Conservation (phyloP, 1,284 basidiomycete genomes). For the Leccinum pachyderme region DNA sequence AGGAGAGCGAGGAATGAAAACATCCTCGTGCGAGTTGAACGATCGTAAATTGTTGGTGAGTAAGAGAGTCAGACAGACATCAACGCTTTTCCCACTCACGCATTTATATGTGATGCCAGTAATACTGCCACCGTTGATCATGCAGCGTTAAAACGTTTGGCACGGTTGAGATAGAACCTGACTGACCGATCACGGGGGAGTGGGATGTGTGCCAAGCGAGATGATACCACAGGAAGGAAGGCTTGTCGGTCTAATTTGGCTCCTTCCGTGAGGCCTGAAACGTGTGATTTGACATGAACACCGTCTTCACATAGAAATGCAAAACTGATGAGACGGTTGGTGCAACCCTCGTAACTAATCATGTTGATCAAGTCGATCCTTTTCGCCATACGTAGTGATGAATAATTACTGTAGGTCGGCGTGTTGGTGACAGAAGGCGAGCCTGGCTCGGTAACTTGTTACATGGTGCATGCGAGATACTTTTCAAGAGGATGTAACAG, state of each 20-base stretch:
- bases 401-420: neutral
- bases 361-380: neutral
- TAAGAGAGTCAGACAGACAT: neutral
- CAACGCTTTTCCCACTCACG: neutral
- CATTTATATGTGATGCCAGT: neutral
- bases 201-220: neutral
- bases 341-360: neutral
- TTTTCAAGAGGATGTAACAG: neutral
- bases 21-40: slow-evolving; percentile 16
- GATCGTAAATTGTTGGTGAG: neutral
- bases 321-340: neutral
- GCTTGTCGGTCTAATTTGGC: neutral
- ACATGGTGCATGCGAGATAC: neutral
- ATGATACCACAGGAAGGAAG: neutral
- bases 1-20: slow-evolving; percentile 10
- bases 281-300: neutral
- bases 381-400: neutral
- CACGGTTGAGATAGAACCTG: neutral
- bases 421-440: neutral
- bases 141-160: neutral
- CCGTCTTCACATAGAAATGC: neutral
- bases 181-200: neutral
- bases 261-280: neutral
- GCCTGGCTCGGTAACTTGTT: neutral
- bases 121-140: neutral